Conservation (phyloP, 2,329 filamentous ascomycete species). For the Calonectria pseudoreteaudii region DNA sequence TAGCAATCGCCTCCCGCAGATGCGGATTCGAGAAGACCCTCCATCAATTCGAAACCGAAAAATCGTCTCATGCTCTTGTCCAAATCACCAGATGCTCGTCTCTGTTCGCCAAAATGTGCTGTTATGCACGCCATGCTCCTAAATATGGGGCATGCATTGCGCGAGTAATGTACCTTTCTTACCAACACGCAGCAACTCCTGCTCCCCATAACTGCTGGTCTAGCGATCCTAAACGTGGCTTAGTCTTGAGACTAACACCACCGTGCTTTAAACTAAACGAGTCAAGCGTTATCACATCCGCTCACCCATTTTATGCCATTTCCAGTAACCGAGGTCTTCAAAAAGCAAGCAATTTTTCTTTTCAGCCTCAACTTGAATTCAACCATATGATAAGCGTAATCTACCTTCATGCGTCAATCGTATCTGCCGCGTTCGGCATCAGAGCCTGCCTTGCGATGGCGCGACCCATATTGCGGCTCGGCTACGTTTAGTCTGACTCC, state of each 20-base stretch:
- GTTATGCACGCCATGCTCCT: background rate
- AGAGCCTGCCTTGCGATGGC: background rate
- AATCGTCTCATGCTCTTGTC: background rate
- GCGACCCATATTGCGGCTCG: background rate
- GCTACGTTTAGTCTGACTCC: background rate
- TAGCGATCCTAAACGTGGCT: background rate
- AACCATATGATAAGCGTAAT: background rate
- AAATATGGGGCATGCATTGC: background rate
- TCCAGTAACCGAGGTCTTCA: conserved; percentile 2
- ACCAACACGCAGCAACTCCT: background rate
- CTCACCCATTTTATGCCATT: background rate
- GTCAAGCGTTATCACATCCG: conserved; percentile 8
- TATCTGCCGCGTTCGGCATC: background rate
- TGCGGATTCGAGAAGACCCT: background rate
- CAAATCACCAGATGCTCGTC: background rate
- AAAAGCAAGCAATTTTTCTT: conserved; percentile 2
- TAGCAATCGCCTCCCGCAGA: background rate
- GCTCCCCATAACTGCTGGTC: background rate
- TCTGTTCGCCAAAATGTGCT: background rate
- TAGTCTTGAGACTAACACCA: background rate
- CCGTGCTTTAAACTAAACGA: conserved; percentile 11
- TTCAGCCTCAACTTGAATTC: background rate
- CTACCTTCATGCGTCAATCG: background rate
- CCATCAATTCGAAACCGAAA: background rate
- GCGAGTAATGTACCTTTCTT: conserved; percentile 7